phyloP scores from a whole-genome alignment of 116 monocot species.

The Trichopus zeylanicus region DNA sequence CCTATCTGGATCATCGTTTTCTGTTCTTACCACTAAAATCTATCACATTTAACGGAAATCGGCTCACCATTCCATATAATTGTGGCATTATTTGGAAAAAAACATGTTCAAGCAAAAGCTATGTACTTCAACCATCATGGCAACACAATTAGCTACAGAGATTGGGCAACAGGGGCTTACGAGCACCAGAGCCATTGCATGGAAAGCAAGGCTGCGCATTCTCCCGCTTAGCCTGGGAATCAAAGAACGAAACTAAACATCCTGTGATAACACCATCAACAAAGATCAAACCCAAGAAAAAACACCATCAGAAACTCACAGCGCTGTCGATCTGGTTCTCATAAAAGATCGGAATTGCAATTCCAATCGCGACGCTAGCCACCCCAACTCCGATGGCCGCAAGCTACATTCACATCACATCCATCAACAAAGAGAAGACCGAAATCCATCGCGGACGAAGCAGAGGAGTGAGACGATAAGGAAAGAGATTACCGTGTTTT shows the following conservation, averaged over 20 bases:
- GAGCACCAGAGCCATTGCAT: conserved; percentile 75
- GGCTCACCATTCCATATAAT: no score
- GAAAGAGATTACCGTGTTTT: no score
- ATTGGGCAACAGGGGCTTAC: conserved; percentile 27
- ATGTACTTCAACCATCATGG: no score
- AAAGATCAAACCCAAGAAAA: not conserved
- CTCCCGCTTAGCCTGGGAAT: conserved; percentile 68
- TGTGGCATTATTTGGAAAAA: no score
- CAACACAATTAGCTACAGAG: no score
- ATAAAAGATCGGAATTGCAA: conserved; percentile 81
- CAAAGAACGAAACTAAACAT: not conserved
- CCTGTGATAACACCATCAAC: no score
- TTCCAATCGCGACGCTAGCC: conserved; percentile 65
- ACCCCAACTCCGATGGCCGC: conserved; percentile 72
- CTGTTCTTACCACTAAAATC: no score
- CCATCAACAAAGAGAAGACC: not conserved
- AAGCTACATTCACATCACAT: not conserved
- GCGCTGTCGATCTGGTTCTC: conserved; percentile 77
- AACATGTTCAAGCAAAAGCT: no score
- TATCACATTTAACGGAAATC: no score
- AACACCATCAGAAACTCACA: conserved; percentile 26
- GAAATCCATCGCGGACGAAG: not conserved
- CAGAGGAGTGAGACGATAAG: no score
- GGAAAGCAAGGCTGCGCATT: conserved; percentile 91
- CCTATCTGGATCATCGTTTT: no score